Evolutionary conservation across 257 asterid genomes (phyloP).

Genomic region (Verbascum thapsus): DNA sequence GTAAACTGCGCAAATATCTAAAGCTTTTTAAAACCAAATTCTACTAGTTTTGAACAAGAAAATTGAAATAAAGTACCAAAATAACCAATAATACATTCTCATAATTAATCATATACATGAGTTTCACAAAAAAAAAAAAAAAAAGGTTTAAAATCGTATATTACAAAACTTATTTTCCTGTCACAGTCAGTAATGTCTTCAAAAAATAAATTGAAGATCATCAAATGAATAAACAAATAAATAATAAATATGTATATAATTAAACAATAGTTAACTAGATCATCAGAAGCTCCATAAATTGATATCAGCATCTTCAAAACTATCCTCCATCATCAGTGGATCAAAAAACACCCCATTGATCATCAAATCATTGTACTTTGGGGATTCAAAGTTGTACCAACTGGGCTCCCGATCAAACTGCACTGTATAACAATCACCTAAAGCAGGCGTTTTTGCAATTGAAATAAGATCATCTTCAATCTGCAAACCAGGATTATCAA

Average conservation of each 20-base stretch:
- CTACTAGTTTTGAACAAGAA: no score
- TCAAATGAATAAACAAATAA: conserved; percentile 38
- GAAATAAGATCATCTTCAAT: conserved; percentile 40
- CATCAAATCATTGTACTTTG: conserved; percentile 72
- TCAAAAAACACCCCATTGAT: conserved; percentile 60
- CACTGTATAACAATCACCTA: conserved; percentile 9
- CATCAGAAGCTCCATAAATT: conserved; percentile 70
- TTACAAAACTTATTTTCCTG: no score
- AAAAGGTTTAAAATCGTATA: no score
- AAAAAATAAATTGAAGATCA: conserved; percentile 53
- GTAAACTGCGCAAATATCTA: no score
- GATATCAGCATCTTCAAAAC: conserved; percentile 57
- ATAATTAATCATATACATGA: no score
- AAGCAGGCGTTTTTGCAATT: no score
- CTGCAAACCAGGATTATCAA: not conserved
- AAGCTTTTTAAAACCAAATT: no score
- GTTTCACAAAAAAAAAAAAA: no score
- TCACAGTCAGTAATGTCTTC: conserved; percentile 52
- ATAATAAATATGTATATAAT: no score
- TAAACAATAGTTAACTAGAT: no score
- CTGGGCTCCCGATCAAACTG: conserved; percentile 24
- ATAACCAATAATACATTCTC: no score
- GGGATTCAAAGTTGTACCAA: conserved; percentile 80
- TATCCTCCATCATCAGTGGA: conserved; percentile 46
- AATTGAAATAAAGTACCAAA: no score